phyloP scores from a whole-genome alignment of 78 protist genomes.

The Dictyostelium citrinum region DNA sequence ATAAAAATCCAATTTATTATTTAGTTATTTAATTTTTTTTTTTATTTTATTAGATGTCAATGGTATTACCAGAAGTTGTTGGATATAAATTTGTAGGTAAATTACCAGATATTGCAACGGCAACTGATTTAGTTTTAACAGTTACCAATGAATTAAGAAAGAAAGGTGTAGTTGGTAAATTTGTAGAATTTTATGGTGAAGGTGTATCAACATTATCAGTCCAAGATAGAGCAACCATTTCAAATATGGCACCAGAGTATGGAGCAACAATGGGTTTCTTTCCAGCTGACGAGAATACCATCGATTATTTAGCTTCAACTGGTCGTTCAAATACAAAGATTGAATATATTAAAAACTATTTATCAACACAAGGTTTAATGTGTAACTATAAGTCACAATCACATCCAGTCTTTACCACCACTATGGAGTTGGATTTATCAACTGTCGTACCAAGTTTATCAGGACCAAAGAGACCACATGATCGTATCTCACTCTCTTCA shows the following conservation, averaged over 20 bases:
- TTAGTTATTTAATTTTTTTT: no score
- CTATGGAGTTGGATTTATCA: slow-evolving; percentile 81
- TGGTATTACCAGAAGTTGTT: slow-evolving; percentile 90
- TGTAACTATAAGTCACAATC: slow-evolving; percentile 11
- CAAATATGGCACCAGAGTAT: slow-evolving; percentile 96
- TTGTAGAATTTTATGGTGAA: slow-evolving; percentile 93
- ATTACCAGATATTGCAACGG: slow-evolving; percentile 81
- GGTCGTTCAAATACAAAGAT: slow-evolving; percentile 68
- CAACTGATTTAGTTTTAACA: slow-evolving; percentile 93
- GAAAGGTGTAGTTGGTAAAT: slow-evolving; percentile 91
- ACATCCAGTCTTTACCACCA: slow-evolving; percentile 65
- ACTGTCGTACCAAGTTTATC: slow-evolving; percentile 84
- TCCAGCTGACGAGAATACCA: slow-evolving; percentile 87
- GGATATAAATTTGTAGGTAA: slow-evolving; percentile 90
- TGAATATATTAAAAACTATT: slow-evolving; percentile 67
- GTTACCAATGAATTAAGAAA: slow-evolving; percentile 83
- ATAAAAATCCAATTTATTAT: no score
- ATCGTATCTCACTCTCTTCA: slow-evolving; percentile 83
- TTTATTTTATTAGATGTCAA: slow-evolving; percentile 29
- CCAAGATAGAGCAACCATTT: slow-evolving; percentile 93
- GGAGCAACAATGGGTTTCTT: slow-evolving; percentile 94
- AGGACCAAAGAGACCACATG: slow-evolving; percentile 94
- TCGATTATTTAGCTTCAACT: slow-evolving; percentile 82
- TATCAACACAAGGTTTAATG: slow-evolving; percentile 20
- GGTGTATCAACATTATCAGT: slow-evolving; percentile 83